Conservation (phyloP, 768 basidiomycete species). For the Suillus subluteus region DNA sequence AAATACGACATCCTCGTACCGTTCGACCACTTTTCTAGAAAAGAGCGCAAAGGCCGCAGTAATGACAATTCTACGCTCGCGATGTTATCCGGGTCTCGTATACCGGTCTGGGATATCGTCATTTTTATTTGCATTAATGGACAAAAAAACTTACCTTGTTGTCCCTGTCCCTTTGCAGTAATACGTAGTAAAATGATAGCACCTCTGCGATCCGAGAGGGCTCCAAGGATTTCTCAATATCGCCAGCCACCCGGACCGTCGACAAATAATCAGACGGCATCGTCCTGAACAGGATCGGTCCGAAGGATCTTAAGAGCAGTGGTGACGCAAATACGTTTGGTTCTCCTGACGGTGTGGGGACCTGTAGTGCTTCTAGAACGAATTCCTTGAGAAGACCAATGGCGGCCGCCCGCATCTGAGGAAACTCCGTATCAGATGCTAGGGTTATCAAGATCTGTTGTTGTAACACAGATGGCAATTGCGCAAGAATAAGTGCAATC, state of each 20-base stretch:
- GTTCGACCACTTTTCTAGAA: conserved; percentile 39
- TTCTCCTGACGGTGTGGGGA: conserved; percentile 20
- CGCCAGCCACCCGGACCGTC: conserved; percentile 38
- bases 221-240: conserved; percentile 59
- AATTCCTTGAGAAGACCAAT: conserved; percentile 73
- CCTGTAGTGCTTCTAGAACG: conserved; percentile 52
- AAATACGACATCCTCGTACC: conserved; percentile 24
- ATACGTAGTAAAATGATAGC: conserved; percentile 68
- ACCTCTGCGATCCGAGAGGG: conserved; percentile 65
- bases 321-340: conserved; percentile 57
- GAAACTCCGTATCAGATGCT: conserved; percentile 49
- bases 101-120: conserved; percentile 47
- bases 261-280: conserved; percentile 57
- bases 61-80: conserved; percentile 47
- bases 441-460: conserved; percentile 61
- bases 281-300: conserved; percentile 59
- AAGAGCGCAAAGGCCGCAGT: conserved; percentile 46
- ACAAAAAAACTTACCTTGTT: conserved; percentile 50
- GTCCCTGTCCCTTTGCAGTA: conserved; percentile 57
- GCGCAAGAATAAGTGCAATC: conserved; percentile 55
- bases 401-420: conserved; percentile 71
- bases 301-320: conserved; percentile 58
- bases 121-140: conserved; percentile 3
- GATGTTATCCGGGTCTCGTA: conserved; percentile 49
- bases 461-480: conserved; percentile 49